A percentile compares a stretch with the other conserved stretches of the same genome.
These are phyloP conservation scores for Albifimbria verrucaria DNA, from an alignment of 2,329 filamentous ascomycete genomes.

Conservation along the genomic window DNA sequence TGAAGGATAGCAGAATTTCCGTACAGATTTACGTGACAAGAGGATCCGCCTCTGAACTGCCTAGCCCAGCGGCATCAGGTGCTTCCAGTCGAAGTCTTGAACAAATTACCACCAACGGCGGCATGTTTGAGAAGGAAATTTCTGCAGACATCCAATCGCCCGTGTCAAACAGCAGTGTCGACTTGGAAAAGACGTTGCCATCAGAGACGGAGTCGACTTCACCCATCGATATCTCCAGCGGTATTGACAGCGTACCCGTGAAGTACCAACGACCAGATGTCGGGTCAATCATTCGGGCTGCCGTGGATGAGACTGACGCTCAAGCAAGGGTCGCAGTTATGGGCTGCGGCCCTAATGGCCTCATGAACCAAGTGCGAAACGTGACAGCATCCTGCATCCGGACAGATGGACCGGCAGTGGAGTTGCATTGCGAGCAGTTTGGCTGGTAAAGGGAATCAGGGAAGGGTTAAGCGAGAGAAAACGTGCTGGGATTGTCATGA, in stretches of 20 bases:
- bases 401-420: constrained; percentile 38
- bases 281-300: constrained; percentile 26
- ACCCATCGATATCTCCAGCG: constrained; percentile 4
- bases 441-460: constrained; percentile 35
- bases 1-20: constrained; percentile 23
- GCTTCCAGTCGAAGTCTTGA: constrained; percentile 2
- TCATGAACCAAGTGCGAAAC: constrained; percentile 41
- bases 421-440: constrained; percentile 47
- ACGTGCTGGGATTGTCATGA: too few relatives aligned
- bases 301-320: constrained; percentile 21
- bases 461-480: too few relatives aligned
- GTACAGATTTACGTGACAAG: constrained; percentile 34
- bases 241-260: constrained; percentile 17
- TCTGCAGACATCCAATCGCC: neutral
- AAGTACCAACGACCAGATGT: constrained; percentile 35
- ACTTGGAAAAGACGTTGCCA: constrained; percentile 12
- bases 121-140: neutral
- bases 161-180: constrained; percentile 3
- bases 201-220: constrained; percentile 15
- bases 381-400: constrained; percentile 36
- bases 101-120: neutral
- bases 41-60: constrained; percentile 7
- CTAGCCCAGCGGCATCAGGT: constrained; percentile 6
- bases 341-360: constrained; percentile 41
- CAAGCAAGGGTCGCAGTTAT: constrained; percentile 37